Evolutionary conservation across 192 early-diverging fungal genomes (phyloP).

Genomic region (Umbelopsis sp.): DNA sequence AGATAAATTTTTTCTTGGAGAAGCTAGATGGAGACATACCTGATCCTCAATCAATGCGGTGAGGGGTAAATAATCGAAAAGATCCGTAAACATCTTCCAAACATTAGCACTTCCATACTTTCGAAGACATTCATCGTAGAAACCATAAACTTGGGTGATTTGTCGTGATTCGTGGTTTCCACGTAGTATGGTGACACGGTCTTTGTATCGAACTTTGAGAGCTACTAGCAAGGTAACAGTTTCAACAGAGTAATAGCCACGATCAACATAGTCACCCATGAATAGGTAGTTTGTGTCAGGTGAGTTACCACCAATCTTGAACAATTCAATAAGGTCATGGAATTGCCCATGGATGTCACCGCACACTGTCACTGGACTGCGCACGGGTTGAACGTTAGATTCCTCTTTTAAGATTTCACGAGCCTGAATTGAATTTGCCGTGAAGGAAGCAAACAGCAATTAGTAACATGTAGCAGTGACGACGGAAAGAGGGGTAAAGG

Average conservation of each 20-base stretch:
- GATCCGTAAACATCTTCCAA: slow-evolving; percentile 96
- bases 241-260: slow-evolving; percentile 98
- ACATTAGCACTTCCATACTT: slow-evolving; percentile 99
- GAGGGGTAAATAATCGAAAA: slow-evolving; percentile 97
- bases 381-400: slow-evolving; percentile 97
- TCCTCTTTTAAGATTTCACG: slow-evolving; percentile 96
- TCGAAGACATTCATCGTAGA: slow-evolving; percentile 98
- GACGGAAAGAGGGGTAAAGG: background rate
- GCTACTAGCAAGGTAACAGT: slow-evolving; percentile 94
- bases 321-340: slow-evolving; percentile 95
- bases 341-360: slow-evolving; percentile 99
- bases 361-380: slow-evolving; percentile 97
- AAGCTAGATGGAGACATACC: slow-evolving; percentile 31
- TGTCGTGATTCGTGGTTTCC: slow-evolving; percentile 99
- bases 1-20: background rate
- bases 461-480: background rate
- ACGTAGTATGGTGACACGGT: slow-evolving; percentile 93
- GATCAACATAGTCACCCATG: slow-evolving; percentile 99
- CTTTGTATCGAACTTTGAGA: slow-evolving; percentile 91
- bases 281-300: slow-evolving; percentile 99
- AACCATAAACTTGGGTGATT: slow-evolving; percentile 99
- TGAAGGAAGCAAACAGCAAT: background rate
- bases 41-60: slow-evolving; percentile 96
- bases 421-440: slow-evolving; percentile 58
- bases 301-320: slow-evolving; percentile 94